Percentiles rank a stretch among this genome's conserved stretches.
These are phyloP conservation scores for Claviceps pusilla DNA, from an alignment of 2,329 filamentous ascomycete genomes.

Conservation along the genomic window DNA sequence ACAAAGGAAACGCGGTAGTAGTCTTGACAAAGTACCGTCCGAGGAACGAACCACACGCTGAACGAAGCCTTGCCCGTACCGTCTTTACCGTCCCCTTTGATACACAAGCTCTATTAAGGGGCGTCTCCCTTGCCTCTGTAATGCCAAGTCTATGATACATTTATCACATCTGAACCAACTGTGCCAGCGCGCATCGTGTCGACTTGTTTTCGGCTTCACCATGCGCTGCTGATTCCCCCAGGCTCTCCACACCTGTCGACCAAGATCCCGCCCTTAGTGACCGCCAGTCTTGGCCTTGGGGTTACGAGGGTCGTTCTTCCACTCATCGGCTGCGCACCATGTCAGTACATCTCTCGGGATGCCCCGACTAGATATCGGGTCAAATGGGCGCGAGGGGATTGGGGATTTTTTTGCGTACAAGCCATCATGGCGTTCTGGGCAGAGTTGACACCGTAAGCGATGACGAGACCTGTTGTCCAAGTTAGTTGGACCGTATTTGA, in stretches of 20 bases:
- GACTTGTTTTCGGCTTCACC: no score
- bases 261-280: constrained; percentile 24
- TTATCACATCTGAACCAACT: constrained; percentile 13
- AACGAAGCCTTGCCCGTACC: neutral
- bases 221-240: neutral
- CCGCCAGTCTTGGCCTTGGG: constrained; percentile 36
- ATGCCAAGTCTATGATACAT: constrained; percentile 29
- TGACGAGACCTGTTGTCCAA: constrained; percentile 53
- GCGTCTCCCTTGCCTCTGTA: constrained; percentile 1
- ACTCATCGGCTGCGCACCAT: constrained; percentile 59
- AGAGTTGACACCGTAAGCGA: constrained; percentile 85
- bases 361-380: neutral
- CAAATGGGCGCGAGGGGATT: neutral
- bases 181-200: no score
- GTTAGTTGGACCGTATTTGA: neutral
- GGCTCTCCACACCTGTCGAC: constrained; percentile 3
- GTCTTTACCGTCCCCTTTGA: neutral
- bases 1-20: neutral
- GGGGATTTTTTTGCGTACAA: constrained; percentile 37
- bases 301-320: constrained; percentile 95
- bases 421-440: constrained; percentile 61
- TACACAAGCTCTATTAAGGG: neutral
- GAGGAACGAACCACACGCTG: neutral
- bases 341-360: constrained; percentile 10
- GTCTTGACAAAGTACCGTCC: neutral